Evolutionary conservation across 495 filamentous ascomycete genomes (phyloP), one percentile per base, ranked within the genome.

Genomic region (Aspergillus biplanus): DNA sequence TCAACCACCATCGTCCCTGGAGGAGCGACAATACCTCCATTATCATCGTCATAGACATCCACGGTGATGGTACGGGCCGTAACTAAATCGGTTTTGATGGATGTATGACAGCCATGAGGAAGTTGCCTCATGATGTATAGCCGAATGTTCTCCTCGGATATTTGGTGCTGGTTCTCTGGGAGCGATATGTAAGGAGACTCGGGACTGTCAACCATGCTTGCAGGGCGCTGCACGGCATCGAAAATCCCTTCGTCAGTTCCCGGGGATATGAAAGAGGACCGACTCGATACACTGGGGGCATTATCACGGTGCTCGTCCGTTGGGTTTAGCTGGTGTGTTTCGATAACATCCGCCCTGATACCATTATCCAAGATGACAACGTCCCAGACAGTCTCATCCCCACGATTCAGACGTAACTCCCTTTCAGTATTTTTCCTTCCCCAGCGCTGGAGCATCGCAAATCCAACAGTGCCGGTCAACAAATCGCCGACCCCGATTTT

Each of bases 371-470:
- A 69, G 34, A 92, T 85, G 49, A 92, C 87, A n/a, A 91, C 86
- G 77, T 93, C 90, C 90, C 90, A 93, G 9, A 92, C 79, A 32
- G 85, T 74, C 67, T 91, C 89, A 53, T 89, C 83, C 12, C 81
- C 81, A 49, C 78, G 73, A 34, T 80, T 78, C 2, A 80, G 75
- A 16, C 78, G 81, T 16, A 77, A 71, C 33, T 88, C 80, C 53
- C 82, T 77, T 58, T 89, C 83, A 18, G 86, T 84, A 56, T 83
- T 80, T 42, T 80, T 85, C 59, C 80, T 83, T 37, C 89, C 89
- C 81, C 86, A 86, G 34, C 85, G 81, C 66, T 92, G 90, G 49
- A 93, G 71, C 56, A 92, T 83, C 2, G 88, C 90, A 61, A 93
- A 85, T 8, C 87, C 89, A 56, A 89, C 85, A 13, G 89, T 77